phyloP scores from a whole-genome alignment of 2,329 filamentous ascomycete species.

The Monilinia fructicola region DNA sequence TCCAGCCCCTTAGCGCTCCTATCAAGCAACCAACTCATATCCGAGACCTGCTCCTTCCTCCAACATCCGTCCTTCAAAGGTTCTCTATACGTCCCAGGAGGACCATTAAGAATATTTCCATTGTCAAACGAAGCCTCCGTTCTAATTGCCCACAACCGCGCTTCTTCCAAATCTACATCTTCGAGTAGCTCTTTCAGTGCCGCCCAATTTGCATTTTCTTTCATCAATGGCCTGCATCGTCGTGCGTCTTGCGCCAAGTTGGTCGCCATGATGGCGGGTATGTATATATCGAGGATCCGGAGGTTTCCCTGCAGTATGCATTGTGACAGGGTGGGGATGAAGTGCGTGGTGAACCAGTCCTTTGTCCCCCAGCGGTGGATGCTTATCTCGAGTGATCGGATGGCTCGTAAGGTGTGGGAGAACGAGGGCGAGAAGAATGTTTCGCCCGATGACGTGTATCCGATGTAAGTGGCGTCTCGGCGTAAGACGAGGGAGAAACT shows the following conservation, averaged over 20 bases:
- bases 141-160: constrained; percentile 17
- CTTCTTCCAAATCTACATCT: constrained; percentile 34
- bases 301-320: constrained; percentile 37
- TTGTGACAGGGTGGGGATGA: constrained; percentile 32
- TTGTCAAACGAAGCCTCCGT: background rate
- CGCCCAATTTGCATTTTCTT: too few species aligned
- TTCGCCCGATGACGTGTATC: too few species aligned
- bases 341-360: constrained; percentile 30
- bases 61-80: background rate
- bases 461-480: constrained; percentile 2
- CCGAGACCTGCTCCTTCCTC: background rate
- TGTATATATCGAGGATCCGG: constrained; percentile 31
- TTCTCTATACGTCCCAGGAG: background rate
- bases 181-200: constrained; percentile 26
- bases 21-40: constrained; percentile 26
- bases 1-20: background rate
- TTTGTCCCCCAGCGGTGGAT: constrained; percentile 32
- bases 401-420: constrained; percentile 27
- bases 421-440: constrained; percentile 29
- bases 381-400: constrained; percentile 28
- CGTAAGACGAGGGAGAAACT: constrained; percentile 32
- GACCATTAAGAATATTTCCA: background rate
- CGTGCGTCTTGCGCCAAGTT: background rate
- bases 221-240: constrained; percentile 15
- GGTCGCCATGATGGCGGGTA: background rate